Percentiles rank a stretch among this genome's conserved stretches.
These are phyloP conservation scores for Cutaneotrichosporon mucoides DNA, from an alignment of 1,284 basidiomycete species.

Conservation along the genomic window DNA sequence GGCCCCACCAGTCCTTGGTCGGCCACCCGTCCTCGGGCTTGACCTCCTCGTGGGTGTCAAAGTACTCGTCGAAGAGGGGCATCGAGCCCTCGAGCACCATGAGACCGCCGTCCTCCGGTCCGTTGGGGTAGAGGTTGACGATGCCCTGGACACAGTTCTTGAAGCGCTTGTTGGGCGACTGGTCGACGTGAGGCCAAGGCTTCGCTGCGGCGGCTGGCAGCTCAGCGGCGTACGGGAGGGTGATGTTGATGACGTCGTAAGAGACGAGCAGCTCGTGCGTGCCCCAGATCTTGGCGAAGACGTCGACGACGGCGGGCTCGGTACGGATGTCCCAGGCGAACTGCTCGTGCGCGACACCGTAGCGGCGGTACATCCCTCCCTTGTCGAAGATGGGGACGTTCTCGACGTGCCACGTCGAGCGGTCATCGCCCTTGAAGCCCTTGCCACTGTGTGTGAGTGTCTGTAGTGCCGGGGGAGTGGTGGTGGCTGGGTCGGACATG, in stretches of 20 bases:
- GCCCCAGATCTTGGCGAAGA: slow-evolving; percentile 47
- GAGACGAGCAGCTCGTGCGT: slow-evolving; percentile 48
- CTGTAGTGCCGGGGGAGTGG: no score
- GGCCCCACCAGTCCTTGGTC: slow-evolving; percentile 37
- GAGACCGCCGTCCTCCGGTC: slow-evolving; percentile 49
- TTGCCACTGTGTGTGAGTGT: slow-evolving; percentile 12
- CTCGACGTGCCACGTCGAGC: slow-evolving; percentile 39
- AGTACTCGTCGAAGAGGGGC: slow-evolving; percentile 43
- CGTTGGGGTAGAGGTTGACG: slow-evolving; percentile 47
- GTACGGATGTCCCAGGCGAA: slow-evolving; percentile 48
- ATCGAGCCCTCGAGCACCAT: slow-evolving; percentile 47
- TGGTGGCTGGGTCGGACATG: no score
- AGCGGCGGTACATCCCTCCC: slow-evolving; percentile 39
- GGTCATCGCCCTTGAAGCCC: slow-evolving; percentile 47
- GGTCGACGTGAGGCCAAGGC: slow-evolving; percentile 49
- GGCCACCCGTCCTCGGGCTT: slow-evolving; percentile 42
- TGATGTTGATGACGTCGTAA: slow-evolving; percentile 45
- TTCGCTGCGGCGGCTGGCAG: slow-evolving; percentile 17
- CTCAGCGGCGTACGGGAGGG: slow-evolving; percentile 37
- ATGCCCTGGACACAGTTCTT: slow-evolving; percentile 51
- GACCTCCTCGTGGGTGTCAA: slow-evolving; percentile 38
- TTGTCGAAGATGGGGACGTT: slow-evolving; percentile 42
- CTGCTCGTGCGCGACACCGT: slow-evolving; percentile 46
- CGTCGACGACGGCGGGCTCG: slow-evolving; percentile 41
- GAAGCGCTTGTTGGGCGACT: slow-evolving; percentile 40